Conservation (phyloP, 148 eudicot genomes). For the Camellia granthamiana region DNA sequence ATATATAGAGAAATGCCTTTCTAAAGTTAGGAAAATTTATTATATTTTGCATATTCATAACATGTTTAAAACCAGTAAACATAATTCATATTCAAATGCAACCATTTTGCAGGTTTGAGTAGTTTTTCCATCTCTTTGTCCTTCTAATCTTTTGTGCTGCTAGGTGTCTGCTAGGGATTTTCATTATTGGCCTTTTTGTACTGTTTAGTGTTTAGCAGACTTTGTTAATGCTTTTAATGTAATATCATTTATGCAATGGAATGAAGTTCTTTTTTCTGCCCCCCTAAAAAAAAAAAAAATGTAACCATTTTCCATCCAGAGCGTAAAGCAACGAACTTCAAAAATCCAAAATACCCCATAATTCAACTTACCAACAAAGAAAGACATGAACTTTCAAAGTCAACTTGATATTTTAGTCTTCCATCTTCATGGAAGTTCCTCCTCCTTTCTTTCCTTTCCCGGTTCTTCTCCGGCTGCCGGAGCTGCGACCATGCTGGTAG, state of each 20-base stretch:
- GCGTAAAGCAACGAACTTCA: constrained; percentile 6
- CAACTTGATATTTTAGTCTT: not conserved
- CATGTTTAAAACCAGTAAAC: not conserved
- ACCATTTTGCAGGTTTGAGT: too few species aligned
- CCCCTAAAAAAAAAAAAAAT: too few species aligned
- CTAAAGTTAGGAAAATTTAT: not conserved
- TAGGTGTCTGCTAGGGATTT: too few species aligned
- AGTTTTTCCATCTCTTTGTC: too few species aligned
- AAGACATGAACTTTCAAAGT: not conserved
- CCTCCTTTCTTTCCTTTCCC: constrained; percentile 25
- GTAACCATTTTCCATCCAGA: not conserved
- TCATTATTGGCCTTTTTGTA: too few species aligned
- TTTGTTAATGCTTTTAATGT: too few species aligned
- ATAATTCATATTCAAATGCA: not conserved
- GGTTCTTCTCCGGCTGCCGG: constrained; percentile 21
- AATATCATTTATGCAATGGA: too few species aligned
- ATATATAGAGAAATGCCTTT: not conserved
- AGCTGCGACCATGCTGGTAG: constrained; percentile 3
- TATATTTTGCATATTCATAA: not conserved
- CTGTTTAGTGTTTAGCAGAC: too few species aligned
- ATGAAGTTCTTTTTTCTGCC: too few species aligned
- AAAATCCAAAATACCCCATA: constrained; percentile 2
- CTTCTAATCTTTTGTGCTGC: too few species aligned
- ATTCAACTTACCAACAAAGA: constrained; percentile 11
- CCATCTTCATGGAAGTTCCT: not conserved